A percentile compares a stretch with the other conserved stretches of the same genome.
phyloP scores from a whole-genome alignment of 2,329 filamentous ascomycete species.

The Meredithiella fracta region DNA sequence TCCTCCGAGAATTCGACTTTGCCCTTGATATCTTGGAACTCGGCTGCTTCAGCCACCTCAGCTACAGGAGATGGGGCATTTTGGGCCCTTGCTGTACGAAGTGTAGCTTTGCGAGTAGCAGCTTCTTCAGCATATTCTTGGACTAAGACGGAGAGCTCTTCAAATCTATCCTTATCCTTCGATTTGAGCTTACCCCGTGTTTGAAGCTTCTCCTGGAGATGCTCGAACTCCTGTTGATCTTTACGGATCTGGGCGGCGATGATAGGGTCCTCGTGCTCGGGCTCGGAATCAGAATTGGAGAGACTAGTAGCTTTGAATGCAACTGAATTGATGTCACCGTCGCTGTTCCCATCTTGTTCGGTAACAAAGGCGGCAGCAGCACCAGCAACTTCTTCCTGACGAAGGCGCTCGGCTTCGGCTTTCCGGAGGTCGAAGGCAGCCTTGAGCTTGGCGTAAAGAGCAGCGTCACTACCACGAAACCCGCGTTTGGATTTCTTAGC shows the following conservation, averaged over 20 bases:
- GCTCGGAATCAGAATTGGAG: slow-evolving; percentile 3
- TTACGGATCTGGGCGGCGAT: slow-evolving; percentile 4
- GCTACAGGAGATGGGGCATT: neutral
- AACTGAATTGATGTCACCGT: neutral
- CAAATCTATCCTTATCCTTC: slow-evolving; percentile 8
- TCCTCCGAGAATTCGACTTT: slow-evolving; percentile 5
- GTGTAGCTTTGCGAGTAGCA: slow-evolving; percentile 22
- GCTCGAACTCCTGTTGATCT: slow-evolving; percentile 4
- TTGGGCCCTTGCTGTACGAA: slow-evolving; percentile 19
- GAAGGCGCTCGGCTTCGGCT: neutral
- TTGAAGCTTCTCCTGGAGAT: slow-evolving; percentile 9
- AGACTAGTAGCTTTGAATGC: neutral
- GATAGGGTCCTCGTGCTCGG: slow-evolving; percentile 1
- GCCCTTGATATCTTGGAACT: slow-evolving; percentile 10
- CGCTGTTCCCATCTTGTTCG: neutral
- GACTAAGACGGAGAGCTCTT: slow-evolving; percentile 7
- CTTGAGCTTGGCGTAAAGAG: slow-evolving; percentile 8
- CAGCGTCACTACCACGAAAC: slow-evolving; percentile 5
- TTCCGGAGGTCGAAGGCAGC: neutral
- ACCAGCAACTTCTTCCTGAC: neutral
- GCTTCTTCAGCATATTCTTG: slow-evolving; percentile 4
- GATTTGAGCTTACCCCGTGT: slow-evolving; percentile 2
- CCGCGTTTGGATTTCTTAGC: neutral
- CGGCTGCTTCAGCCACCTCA: slow-evolving; percentile 1
- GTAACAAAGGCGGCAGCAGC: neutral